A percentile compares a stretch with the other conserved stretches of the same genome.
Conservation (phyloP, 352 stramenopile genomes). For the Nothophytophthora sp. region DNA sequence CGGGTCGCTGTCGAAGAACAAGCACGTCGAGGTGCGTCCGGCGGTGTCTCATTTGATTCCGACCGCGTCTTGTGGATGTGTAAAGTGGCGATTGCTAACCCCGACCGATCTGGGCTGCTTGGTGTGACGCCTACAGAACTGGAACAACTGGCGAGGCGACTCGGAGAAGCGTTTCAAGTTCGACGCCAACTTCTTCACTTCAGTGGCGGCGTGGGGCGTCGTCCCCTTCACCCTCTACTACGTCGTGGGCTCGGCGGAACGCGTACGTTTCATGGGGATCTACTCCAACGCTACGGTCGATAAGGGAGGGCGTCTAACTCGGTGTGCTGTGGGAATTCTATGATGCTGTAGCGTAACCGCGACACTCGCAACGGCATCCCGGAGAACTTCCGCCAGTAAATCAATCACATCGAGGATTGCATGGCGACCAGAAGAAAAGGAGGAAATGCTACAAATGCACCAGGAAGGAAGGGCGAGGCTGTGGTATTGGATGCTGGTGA, state of each 20-base stretch:
- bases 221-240: slow-evolving; percentile 70
- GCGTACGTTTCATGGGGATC: no score
- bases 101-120: no score
- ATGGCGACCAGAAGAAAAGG: not conserved
- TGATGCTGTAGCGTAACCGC: slow-evolving; percentile 33
- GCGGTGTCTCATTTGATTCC: no score
- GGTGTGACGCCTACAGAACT: slow-evolving; percentile 65
- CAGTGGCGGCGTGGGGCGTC: slow-evolving; percentile 51
- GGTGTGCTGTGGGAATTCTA: not conserved
- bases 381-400: slow-evolving; percentile 64
- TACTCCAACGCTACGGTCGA: no score
- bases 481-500: not conserved
- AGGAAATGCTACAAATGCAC: not conserved
- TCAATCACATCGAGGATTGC: no score
- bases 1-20: slow-evolving; percentile 81
- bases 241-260: slow-evolving; percentile 50
- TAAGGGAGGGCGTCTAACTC: no score
- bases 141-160: slow-evolving; percentile 87
- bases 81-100: no score
- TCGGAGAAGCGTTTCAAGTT: slow-evolving; percentile 86
- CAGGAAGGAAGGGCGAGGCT: no score
- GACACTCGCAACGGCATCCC: slow-evolving; percentile 46
- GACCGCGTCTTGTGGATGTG: not conserved
- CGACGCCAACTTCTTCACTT: slow-evolving; percentile 63
- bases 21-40: slow-evolving; percentile 71